Conservation (phyloP, 371 early-diverging fungal genomes). For the Blastocladiella emersonii region DNA sequence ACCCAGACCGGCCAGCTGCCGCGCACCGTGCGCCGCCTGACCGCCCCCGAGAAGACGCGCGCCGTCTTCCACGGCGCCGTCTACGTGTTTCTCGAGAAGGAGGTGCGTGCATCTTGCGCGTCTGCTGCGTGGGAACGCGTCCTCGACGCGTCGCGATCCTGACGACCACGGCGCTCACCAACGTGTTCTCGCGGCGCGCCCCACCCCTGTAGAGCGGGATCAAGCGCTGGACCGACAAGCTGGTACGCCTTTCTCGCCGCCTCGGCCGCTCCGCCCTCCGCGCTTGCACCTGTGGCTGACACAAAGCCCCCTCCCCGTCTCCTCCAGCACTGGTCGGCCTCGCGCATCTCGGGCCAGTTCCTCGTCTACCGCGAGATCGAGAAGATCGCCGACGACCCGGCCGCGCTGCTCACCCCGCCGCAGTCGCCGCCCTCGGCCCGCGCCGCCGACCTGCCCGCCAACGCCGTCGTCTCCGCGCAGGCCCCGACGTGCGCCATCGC, state of each 20-base stretch:
- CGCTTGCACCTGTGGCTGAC: too few species aligned
- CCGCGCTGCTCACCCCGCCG: background rate
- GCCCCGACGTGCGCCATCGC: background rate
- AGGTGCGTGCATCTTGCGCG: too few species aligned
- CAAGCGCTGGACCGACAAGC: slow-evolving; percentile 2
- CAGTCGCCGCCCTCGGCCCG: background rate
- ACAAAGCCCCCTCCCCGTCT: too few species aligned
- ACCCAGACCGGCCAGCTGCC: background rate
- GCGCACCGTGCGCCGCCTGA: background rate
- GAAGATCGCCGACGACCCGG: background rate
- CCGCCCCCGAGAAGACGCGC: background rate
- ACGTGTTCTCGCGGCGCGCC: too few species aligned
- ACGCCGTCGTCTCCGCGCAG: background rate
- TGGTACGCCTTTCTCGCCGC: background rate
- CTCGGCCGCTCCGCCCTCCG: too few species aligned
- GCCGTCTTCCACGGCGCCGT: slow-evolving; percentile 1
- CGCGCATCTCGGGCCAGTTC: slow-evolving; percentile 1
- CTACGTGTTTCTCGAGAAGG: background rate
- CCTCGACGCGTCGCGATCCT: too few species aligned
- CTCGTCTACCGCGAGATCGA: slow-evolving; percentile 2
- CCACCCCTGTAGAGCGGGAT: too few species aligned
- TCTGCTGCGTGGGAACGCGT: too few species aligned
- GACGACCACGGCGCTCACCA: too few species aligned
- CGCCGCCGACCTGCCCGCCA: background rate
- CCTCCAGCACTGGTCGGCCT: background rate